A percentile compares a stretch with the other conserved stretches of the same genome.
Evolutionary conservation across 1,139 yeast genomes (phyloP).

Genomic region (Kazachstania sp.): DNA sequence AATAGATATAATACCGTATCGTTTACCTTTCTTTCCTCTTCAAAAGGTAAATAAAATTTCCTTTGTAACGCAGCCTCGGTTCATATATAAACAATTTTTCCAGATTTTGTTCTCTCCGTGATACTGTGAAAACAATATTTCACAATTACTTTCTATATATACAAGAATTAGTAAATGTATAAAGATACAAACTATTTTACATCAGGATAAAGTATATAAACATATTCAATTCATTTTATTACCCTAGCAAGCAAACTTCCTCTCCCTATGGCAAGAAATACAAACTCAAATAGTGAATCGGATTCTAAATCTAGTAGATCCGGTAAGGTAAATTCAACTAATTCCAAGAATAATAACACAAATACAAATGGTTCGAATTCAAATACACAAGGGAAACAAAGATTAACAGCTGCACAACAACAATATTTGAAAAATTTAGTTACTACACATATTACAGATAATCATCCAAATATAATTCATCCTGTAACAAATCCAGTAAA

Average conservation of each 20-base stretch:
- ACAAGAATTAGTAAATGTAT: no score
- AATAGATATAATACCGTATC: background rate
- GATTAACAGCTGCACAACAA: slow-evolving; percentile 29
- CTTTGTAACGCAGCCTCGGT: no score
- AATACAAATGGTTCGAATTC: slow-evolving; percentile 9
- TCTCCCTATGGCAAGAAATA: background rate
- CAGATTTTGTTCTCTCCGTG: no score
- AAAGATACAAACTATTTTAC: no score
- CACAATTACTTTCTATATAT: no score
- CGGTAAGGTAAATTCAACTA: slow-evolving; percentile 15
- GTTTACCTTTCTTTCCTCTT: no score
- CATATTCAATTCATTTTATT: no score
- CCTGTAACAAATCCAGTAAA: slow-evolving; percentile 22
- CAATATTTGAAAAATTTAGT: slow-evolving; percentile 27
- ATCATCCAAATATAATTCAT: slow-evolving; percentile 17
- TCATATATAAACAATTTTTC: no score
- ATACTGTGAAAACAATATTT: no score
- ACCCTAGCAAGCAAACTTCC: background rate
- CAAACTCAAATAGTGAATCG: background rate
- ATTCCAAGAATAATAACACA: slow-evolving; percentile 14
- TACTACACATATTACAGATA: slow-evolving; percentile 26
- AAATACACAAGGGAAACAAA: slow-evolving; percentile 19
- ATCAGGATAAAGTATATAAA: no score
- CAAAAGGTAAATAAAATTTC: no score
- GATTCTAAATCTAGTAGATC: slow-evolving; percentile 2